Evolutionary conservation across 176 grass and related monocot species (phyloP), one percentile per base, ranked within the genome.

Genomic region (Typha latifolia): DNA sequence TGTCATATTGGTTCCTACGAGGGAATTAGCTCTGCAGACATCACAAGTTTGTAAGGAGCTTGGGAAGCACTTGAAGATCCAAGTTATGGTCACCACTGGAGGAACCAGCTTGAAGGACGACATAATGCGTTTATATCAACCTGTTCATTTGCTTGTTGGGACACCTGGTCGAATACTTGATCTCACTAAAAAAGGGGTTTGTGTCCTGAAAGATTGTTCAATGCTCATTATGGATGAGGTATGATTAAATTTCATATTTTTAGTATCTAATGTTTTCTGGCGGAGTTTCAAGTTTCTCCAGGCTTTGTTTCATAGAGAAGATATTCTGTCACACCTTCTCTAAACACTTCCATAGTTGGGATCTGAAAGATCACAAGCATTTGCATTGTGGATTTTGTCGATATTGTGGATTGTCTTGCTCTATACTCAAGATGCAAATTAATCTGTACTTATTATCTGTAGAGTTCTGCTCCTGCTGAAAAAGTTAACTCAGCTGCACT

Each of bases 1-100:
- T 86, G 85, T 96, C 72, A 96, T 96, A 84, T 82, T 97, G 83
- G 93, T 97, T 62, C 93, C 93, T 6, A 97, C 88, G 53, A 86
- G 93, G 69, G 93, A 97, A 84, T 78, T 97, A 81, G 93, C 93
- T 63, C 61, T 97, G 63, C 93, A 97, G 63, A 97, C 93, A 31
- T 97, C 88, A 49, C 93, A 97, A 87, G 88, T 97, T 70, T 97
- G 93, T 75, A 97, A 97, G 63, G 93, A 97, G 65, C 89, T 97
- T 61, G 88, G 83, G 10, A 97, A 97, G 43, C 86, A 97, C 48
- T 67, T 97, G 59, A 86, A 89, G 51, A 97, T 97, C 47, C 78
- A 97, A 80, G 80, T 97, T 19, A 97, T 97, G 93, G 93, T 84
- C 18, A 97, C 93, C 31, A 97, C 93, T 76, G 93, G 93, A 66